Evolutionary conservation across 495 filamentous ascomycete species (phyloP).

Genomic region (Darksidea phi): DNA sequence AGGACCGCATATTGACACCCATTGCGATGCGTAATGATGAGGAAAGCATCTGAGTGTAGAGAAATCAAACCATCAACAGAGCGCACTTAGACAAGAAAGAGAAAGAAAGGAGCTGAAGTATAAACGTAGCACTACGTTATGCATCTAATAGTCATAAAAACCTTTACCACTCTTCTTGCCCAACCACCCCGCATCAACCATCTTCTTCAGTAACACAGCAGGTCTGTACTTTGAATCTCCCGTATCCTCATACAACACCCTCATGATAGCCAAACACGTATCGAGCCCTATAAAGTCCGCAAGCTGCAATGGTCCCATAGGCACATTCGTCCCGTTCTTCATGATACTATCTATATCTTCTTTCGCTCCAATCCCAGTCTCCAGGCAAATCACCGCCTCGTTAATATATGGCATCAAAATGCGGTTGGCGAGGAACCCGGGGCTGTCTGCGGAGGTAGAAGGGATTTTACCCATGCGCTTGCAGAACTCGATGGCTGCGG

Average conservation of each 20-base stretch:
- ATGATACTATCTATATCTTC: conserved; percentile 96
- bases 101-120: too few species aligned
- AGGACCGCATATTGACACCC: too few species aligned
- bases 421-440: conserved; percentile 92
- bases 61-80: too few species aligned
- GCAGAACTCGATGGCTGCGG: conserved; percentile 82
- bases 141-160: conserved; percentile 75
- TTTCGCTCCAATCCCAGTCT: conserved; percentile 82
- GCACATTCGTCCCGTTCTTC: conserved; percentile 98
- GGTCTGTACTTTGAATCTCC: conserved; percentile 95
- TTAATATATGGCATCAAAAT: conserved; percentile 99
- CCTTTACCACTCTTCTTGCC: conserved; percentile 97
- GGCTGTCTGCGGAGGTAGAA: conserved; percentile 80
- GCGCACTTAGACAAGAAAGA: too few species aligned
- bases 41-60: too few species aligned
- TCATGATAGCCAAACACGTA: conserved; percentile 96
- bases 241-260: conserved; percentile 85
- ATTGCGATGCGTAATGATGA: too few species aligned
- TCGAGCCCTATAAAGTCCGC: conserved; percentile 98
- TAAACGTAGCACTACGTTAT: too few species aligned
- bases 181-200: conserved; percentile 98
- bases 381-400: conserved; percentile 93
- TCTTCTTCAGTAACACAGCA: conserved; percentile 77
- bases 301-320: conserved; percentile 92
- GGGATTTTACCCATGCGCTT: conserved; percentile 90